Base-by-base conservation (phyloP, 2,329 filamentous ascomycete genomes). In the Talaromyces sp. region DNA sequence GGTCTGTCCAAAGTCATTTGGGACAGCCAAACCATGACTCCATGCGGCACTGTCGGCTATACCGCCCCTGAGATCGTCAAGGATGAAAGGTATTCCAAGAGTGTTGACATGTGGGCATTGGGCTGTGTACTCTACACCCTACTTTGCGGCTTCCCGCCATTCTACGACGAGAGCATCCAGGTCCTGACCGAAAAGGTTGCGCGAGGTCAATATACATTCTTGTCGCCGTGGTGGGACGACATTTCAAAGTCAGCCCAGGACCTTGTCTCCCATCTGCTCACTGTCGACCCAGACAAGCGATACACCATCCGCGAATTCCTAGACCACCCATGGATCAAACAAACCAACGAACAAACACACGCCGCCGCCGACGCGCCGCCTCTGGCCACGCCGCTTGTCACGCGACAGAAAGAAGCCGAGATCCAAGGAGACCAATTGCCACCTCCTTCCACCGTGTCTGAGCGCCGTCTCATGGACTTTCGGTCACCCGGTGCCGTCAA, bases 211-310 rank as follows among this genome's bases (percentile, higher is more conserved):
- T 99, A 95, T 74, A 98, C 95, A 0, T 99, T 99, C 80, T 79
- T 99, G 50, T 98, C 93, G 2, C 95, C 95, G 0, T 99, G 95
- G 95, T 99, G 95, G 95, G 95, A 99, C 67, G 93, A 97, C 61
- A 98, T 99, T 63, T 97, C 93, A 63, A 92, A 95, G 73, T 88
- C 91, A 3, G 95, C 95, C 0, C 91, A 98, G 74, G 93, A 99
- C 69, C 81, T 99, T 10, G 93, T 99, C 61, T 91, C 90, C 4
- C 95, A 99, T 74, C 84, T 99, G 0, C 80, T 99, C 63, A 96
- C 91, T 0, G 95, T 99, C 62, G 92, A 99, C 67, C 95, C 95
- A 0, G 91, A 96, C 63, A 93, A 96, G 81, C 88, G 95, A 19
- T 99, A 91, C 76, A 93, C 91, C 2, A 99, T 99, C 72, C 86